Evolutionary conservation across 2,329 filamentous ascomycete species (phyloP), one percentile per base, ranked within the genome.

Genomic region (Monosporascus cannonballus): DNA sequence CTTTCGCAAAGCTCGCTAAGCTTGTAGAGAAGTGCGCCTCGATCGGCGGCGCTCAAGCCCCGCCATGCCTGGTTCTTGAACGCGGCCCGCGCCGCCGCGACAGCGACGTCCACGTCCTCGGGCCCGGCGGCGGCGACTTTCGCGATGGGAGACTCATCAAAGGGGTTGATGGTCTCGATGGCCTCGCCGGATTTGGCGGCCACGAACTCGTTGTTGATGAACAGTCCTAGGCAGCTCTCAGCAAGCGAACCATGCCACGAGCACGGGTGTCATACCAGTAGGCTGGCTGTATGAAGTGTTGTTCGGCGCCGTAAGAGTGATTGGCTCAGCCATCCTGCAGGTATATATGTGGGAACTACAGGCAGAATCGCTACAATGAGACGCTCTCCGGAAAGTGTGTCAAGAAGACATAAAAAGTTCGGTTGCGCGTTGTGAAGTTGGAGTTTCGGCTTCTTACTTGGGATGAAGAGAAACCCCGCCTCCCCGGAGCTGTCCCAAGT

Each of bases 201-300:
- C 50, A 88, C 83, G 67, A 86, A 89, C 65, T 88, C 83, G 60
- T 89, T 89, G 71, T 88, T 87, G 71, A 89, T 89, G 71, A 89
- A 89, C 11, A 90, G 75, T 30, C 86, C 86, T 46, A 30, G 42
- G 11, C 11, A 18, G 20, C 20, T 14, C n/a, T 44, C 18, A 44
- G 41, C 41, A 18, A 44, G 8, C 17, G 39, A n/a, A n/a, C 1
- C 7, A 4, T n/a, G 20, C 20, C 7, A 42, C 20, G 39, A 14
- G 39, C 20, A 42, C 3, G 3, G 20, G 17, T 14, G 20, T n/a
- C 39, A 42, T 48, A 48, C 47, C 47, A 9, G 47, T 48, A 17
- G 47, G 47, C 27, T 48, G 47, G 47, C 30, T 38, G 17, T 24
- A 48, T 15, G 47, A 37, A 5, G n/a, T 20, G 3, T 25, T 25